Evolutionary conservation across 495 filamentous ascomycete species (phyloP).

Genomic region (Cercophora sp.): DNA sequence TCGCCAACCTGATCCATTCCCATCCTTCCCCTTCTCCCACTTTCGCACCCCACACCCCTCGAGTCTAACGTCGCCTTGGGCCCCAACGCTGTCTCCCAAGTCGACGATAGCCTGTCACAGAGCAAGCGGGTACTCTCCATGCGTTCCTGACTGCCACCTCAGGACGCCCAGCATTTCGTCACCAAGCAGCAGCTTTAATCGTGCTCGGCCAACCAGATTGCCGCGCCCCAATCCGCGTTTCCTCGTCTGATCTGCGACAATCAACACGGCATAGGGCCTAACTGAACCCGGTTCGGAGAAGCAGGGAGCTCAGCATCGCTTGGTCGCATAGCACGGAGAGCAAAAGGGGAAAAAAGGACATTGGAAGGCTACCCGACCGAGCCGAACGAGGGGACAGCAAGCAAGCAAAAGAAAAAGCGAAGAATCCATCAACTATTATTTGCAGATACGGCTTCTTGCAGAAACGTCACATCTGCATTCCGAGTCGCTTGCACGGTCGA

Average conservation of each 20-base stretch:
- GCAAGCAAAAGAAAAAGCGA: too few species aligned
- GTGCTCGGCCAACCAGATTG: conserved; percentile 14
- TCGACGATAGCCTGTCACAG: conserved; percentile 1
- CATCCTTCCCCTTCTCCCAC: conserved; percentile 2
- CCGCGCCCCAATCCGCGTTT: conserved; percentile 15
- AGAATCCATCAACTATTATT: not conserved
- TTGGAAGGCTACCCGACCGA: not conserved
- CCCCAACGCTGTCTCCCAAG: not conserved
- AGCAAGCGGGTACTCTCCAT: not conserved
- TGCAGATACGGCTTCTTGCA: not conserved
- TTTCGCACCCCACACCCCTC: conserved; percentile 10
- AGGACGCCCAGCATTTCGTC: too few species aligned
- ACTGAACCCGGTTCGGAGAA: conserved; percentile 13
- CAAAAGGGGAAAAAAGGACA: not conserved
- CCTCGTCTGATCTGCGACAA: conserved; percentile 25
- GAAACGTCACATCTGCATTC: not conserved
- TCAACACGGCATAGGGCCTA: conserved; percentile 18
- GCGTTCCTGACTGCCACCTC: not conserved
- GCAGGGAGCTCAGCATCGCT: not conserved
- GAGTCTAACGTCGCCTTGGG: conserved; percentile 5
- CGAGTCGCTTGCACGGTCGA: not conserved
- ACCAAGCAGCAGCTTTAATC: too few species aligned
- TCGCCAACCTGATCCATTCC: conserved; percentile 13
- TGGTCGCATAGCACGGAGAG: not conserved
- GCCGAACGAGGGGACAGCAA: not conserved